These are phyloP conservation scores for Acacia pycnantha DNA, from an alignment of 331 rosid genomes.

Conservation along the genomic window DNA sequence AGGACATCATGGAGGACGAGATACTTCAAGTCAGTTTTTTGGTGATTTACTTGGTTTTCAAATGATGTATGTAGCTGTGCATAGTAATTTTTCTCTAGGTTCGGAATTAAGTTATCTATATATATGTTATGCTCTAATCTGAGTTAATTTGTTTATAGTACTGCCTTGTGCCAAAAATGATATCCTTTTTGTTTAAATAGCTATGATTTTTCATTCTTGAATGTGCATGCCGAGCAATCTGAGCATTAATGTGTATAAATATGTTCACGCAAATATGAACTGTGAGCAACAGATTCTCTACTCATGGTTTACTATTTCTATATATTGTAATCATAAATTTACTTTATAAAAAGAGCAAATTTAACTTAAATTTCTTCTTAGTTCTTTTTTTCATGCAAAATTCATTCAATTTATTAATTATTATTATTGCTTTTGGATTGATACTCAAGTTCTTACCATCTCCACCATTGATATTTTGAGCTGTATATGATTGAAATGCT, in stretches of 20 bases:
- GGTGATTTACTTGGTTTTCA: slow-evolving; percentile 17
- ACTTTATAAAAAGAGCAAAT: neutral
- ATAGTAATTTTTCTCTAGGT: neutral
- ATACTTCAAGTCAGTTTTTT: slow-evolving; percentile 70
- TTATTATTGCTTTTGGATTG: neutral
- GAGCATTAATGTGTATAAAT: neutral
- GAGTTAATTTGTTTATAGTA: neutral
- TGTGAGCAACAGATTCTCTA: neutral
- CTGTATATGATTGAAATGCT: neutral
- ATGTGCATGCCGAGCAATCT: neutral
- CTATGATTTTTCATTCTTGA: neutral
- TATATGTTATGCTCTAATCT: neutral
- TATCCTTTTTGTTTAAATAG: neutral
- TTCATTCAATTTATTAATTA: neutral
- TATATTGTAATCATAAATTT: neutral
- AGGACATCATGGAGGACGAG: slow-evolving; percentile 74
- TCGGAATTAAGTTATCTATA: neutral
- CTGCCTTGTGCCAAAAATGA: neutral
- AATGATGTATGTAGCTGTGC: slow-evolving; percentile 16
- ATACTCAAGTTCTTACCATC: neutral
- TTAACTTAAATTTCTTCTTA: neutral
- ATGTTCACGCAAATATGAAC: neutral
- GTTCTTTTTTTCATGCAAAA: too few species aligned
- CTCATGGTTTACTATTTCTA: neutral
- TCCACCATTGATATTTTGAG: neutral